phyloP scores from a whole-genome alignment of 345 rosid genomes.

The Eucalyptus grandis region DNA sequence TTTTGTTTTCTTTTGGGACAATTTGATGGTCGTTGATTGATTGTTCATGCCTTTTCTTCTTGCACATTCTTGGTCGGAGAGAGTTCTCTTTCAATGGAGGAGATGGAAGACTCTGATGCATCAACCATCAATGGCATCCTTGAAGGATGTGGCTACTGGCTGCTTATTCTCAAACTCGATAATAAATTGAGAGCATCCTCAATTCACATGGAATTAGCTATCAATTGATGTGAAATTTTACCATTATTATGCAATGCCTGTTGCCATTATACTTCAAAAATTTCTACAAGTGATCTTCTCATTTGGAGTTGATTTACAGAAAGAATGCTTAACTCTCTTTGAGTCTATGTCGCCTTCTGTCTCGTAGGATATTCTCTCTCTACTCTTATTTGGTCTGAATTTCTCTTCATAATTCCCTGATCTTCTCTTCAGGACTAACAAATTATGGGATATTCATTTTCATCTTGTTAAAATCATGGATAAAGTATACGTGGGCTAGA shows the following conservation, averaged over 20 bases:
- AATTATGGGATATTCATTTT: background rate
- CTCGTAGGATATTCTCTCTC: background rate
- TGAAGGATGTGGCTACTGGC: background rate
- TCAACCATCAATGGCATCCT: background rate
- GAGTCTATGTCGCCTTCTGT: background rate
- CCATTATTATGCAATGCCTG: background rate
- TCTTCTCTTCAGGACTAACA: background rate
- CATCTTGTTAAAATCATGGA: background rate
- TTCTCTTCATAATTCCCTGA: no score
- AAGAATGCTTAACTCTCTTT: background rate
- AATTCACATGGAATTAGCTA: background rate
- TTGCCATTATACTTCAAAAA: background rate
- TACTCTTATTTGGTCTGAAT: background rate
- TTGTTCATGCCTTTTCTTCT: background rate
- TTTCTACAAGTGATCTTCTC: background rate
- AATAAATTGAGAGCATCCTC: accelerated
- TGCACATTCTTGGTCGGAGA: background rate
- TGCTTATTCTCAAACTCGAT: background rate
- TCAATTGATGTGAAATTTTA: background rate
- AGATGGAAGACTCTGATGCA: background rate
- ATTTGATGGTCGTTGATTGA: background rate
- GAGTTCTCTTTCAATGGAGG: background rate
- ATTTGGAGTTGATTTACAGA: background rate
- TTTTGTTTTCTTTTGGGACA: background rate
- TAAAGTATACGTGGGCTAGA: background rate